These are phyloP conservation scores for Amanita pseudoporphyria DNA, from an alignment of 768 basidiomycete genomes.

Conservation along the genomic window DNA sequence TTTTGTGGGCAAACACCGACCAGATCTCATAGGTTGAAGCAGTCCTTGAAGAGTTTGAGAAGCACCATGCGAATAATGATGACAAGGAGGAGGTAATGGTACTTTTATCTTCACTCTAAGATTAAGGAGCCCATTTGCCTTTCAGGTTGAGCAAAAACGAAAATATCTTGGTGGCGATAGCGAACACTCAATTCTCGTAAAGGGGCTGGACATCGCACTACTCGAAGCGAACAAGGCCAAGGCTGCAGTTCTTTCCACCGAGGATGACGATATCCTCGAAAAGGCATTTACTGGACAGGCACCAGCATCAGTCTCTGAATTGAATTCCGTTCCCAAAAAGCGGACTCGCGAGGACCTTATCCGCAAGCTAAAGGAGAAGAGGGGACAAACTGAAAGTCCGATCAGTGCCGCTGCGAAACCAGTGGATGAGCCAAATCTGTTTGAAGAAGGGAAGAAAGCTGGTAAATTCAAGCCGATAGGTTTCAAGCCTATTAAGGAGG, in stretches of 20 bases:
- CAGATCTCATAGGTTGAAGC: constrained; percentile 55
- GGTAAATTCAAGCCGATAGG: constrained; percentile 53
- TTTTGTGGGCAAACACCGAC: not conserved
- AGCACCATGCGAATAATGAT: constrained; percentile 40
- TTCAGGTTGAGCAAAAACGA: constrained; percentile 63
- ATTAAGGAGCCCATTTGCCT: constrained; percentile 2
- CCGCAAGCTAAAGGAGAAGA: constrained; percentile 59
- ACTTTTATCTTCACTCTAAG: constrained; percentile 1
- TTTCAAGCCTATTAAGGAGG: constrained; percentile 52
- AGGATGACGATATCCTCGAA: constrained; percentile 79
- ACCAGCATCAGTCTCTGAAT: constrained; percentile 8
- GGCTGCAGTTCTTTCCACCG: constrained; percentile 32
- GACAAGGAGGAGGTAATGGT: constrained; percentile 45
- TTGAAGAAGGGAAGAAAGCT: constrained; percentile 38
- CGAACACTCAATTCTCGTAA: constrained; percentile 79
- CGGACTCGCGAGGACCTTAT: constrained; percentile 75
- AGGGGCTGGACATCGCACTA: constrained; percentile 82
- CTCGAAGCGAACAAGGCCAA: constrained; percentile 79
- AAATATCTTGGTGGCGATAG: constrained; percentile 78
- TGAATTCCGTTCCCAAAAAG: constrained; percentile 35
- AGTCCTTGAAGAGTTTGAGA: constrained; percentile 75
- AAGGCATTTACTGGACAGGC: constrained; percentile 50
- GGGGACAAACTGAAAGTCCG: constrained; percentile 20
- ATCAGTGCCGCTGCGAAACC: constrained; percentile 17
- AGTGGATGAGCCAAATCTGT: constrained; percentile 18